Base-by-base conservation (phyloP, 2,329 filamentous ascomycete species). In the Pseudogymnoascus sp. region DNA sequence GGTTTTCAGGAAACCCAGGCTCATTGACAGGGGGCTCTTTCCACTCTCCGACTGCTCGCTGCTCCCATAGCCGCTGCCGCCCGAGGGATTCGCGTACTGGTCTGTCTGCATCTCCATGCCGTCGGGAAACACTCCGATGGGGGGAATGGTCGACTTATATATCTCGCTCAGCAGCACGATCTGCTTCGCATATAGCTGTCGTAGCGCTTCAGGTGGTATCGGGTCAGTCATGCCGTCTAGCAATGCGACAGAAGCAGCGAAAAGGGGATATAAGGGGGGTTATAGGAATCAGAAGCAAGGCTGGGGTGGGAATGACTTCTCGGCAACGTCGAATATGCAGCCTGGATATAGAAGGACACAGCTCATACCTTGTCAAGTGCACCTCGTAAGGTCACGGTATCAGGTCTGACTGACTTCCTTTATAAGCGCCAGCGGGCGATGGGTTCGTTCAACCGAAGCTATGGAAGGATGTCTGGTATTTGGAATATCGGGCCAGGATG, bases 1-100 rank as follows among this genome's bases (percentile, higher is more conserved):
- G 66, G 76, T 84, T 73, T 86, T 91, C 73, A 89, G 81, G 63
- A 89, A 86, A 15, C 77, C 77, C 60, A 86, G 74, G 64, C 82
- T 84, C 64, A 85, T 69, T 6, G 69, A 68, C 7, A 72, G 62
- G 5, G 70, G 69, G 28, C 69, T 71, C 60, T 69, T 73, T 20
- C 65, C 69, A 41, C 58, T 66, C 50, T 72, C 71, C 18, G 70
- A 71, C 53, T 70, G 68, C 12, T 66, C 68, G 58, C 68, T 65
- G 58, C 64, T 70, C 6, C 66, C 67, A 66, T 71, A 71, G 30
- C 66, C 68, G 58, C 68, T 69, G 18, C 64, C 66, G 18, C 64
- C 65, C 15, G 67, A 63, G 33, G 36, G 68, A 43, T 67, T 68
- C 11, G 61, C 64, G 63, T 70, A 70, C 47, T 67, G 66, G 39